These are phyloP conservation scores for Sporisorium sorghi DNA, from an alignment of 1,284 basidiomycete species.

Conservation along the genomic window DNA sequence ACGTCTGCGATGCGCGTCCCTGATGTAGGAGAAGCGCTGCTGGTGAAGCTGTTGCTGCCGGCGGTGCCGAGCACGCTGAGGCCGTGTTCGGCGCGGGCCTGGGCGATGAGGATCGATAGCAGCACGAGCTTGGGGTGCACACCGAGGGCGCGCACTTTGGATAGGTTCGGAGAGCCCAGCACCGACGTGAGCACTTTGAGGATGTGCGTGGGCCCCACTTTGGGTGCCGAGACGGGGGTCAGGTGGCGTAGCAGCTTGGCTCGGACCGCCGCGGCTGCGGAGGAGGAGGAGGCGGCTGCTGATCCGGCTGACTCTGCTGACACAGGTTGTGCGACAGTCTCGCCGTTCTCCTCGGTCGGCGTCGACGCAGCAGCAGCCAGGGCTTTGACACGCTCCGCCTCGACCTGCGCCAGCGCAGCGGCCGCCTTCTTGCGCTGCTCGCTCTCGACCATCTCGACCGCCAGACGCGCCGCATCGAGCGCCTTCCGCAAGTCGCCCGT, in stretches of 20 bases:
- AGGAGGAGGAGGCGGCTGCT: not conserved
- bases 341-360: not conserved
- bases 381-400: constrained; percentile 23
- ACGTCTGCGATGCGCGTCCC: constrained; percentile 54
- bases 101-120: constrained; percentile 57
- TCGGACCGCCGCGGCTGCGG: constrained; percentile 12
- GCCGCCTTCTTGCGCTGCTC: constrained; percentile 56
- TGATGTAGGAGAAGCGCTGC: not conserved
- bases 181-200: constrained; percentile 64
- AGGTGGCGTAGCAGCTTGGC: constrained; percentile 45
- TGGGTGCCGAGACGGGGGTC: constrained; percentile 56
- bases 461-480: constrained; percentile 68
- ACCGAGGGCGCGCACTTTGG: constrained; percentile 60
- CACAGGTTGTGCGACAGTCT: not conserved
- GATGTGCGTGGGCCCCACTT: constrained; percentile 65
- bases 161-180: constrained; percentile 59
- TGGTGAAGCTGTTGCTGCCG: not conserved
- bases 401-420: constrained; percentile 27
- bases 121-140: constrained; percentile 66
- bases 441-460: constrained; percentile 68
- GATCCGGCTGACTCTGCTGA: not conserved
- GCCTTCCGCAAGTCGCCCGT: constrained; percentile 70
- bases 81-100: constrained; percentile 39
- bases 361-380: not conserved
- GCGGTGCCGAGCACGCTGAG: constrained; percentile 44